Base-by-base conservation (phyloP, 352 stramenopile species). In the Phytophthora sp. region DNA sequence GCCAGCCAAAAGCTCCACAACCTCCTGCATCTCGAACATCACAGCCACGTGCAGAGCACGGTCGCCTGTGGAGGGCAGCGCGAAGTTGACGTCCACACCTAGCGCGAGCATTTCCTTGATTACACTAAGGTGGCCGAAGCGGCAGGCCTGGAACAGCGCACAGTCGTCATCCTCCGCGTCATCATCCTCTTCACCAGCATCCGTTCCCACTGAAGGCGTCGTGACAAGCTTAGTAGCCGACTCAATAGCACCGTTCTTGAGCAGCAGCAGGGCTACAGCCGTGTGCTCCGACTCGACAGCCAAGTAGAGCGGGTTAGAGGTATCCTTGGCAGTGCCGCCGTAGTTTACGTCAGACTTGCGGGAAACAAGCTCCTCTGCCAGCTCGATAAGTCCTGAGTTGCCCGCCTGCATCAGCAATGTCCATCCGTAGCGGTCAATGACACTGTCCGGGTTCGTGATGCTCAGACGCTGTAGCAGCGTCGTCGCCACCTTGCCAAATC, bases 351-450 rank as follows among this genome's bases (percentile, higher is more conserved):
- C 74, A 16, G 73, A 80, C 42, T 79, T 71, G 45, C 69, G 71
- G 55, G 63, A 63, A 20, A 93, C 29, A 18, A 93, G 68, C 57
- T 79, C 78, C 39, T 91, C 67, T 27, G 77, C 57, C 26, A 95
- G 71, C 35, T 82, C 74, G 23, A 61, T 69, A 8, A 95, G 74
- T 1, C 84, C 85, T 18, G 73, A 89, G 73, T 93, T 95, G 16
- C 83, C 82, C 4, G 87, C 84, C 65, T 95, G 87, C 85, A 95
- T 95, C 42, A 95, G 71, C 50, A 95, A 70, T 53, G 87, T 94
- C 87, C 87, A 95, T 3, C 87, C 87, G 44, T 92, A 73, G 24
- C 82, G 78, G 68, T 94, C 87, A 31, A 91, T 58, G 15, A 92
- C 74, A 23, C 53, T 55, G 67, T 91, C 78, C 1, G 69, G 67